Evolutionary conservation across 2,329 filamentous ascomycete genomes (phyloP).

Genomic region (Beauveria scarabaeidicola): DNA sequence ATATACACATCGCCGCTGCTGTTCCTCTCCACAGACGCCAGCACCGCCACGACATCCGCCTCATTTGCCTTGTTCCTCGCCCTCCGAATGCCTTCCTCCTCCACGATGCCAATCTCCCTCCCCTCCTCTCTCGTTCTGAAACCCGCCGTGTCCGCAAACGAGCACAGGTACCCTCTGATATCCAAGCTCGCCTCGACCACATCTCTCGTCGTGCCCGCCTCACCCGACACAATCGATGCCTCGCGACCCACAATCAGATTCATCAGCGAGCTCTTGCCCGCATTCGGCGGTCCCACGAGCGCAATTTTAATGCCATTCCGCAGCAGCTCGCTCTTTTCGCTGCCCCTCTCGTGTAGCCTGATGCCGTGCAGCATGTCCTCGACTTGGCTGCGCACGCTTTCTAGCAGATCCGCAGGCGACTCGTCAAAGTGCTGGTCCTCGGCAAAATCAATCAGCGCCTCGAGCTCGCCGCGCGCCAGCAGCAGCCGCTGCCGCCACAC

Average conservation of each 20-base stretch:
- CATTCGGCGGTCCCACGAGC: constrained; percentile 84
- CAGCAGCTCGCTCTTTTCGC: constrained; percentile 73
- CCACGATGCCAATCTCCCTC: constrained; percentile 57
- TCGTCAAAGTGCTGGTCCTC: constrained; percentile 98
- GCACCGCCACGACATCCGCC: constrained; percentile 76
- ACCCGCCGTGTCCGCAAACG: constrained; percentile 92
- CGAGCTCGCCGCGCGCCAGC: constrained; percentile 78
- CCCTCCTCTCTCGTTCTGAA: constrained; percentile 46
- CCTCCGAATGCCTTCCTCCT: constrained; percentile 82
- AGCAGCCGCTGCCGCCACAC: constrained; percentile 70
- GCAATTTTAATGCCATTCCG: constrained; percentile 79
- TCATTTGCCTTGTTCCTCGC: constrained; percentile 73
- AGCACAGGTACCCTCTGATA: constrained; percentile 80
- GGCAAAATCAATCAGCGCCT: constrained; percentile 93
- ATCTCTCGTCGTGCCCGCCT: constrained; percentile 90
- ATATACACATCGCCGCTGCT: constrained; percentile 31
- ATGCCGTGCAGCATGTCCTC: constrained; percentile 53
- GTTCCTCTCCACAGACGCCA: constrained; percentile 61
- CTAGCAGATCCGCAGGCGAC: constrained; percentile 62
- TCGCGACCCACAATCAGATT: constrained; percentile 86
- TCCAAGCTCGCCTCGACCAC: constrained; percentile 89
- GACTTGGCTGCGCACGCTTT: constrained; percentile 60
- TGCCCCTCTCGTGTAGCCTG: constrained; percentile 62
- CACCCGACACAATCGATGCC: constrained; percentile 87
- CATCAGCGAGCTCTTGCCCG: constrained; percentile 87